Evolutionary conservation across 139 green algal genomes (phyloP), one percentile per base, ranked within the genome.

Genomic region (Chlorella ohadii): DNA sequence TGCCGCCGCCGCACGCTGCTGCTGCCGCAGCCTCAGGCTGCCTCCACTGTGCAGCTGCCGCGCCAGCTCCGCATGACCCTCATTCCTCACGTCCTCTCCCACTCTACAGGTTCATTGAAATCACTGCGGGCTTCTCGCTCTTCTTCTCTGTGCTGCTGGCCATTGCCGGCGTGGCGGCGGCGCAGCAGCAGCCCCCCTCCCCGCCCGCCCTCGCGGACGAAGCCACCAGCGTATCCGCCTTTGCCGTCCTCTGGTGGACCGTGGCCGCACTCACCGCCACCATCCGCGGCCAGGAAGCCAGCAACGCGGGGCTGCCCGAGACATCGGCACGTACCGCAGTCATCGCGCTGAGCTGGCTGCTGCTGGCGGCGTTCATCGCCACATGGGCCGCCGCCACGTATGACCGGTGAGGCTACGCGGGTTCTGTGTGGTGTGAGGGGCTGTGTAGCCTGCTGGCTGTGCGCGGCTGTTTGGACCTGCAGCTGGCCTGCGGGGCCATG

Each of bases 51-150:
- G 25, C 22, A 57, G 38, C 38, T 36, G 63, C 38, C 22, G 38
- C 57, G 68, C 38, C 4, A 19, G 5, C 20, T 9, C 34, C 25
- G 20, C 11, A 4, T 2, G n/a, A n/a, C 19, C 13, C 27, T n/a
- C 12, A 19, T 6, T 1, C n/a, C 44, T 51, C 7, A 17, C 70
- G 12, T 44, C 12, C 23, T 1, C 9, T 11, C 19, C 25, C 41
- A 25, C 23, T 3, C 3, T 79, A 47, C 73, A 79, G 73, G 15
- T 79, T 79, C 64, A 55, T 51, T 31, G 64, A 79, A 31, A 31
- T 33, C 47, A 79, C 73, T 17, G 41, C 73, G 7, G 73, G 73
- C 19, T 79, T 79, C 73, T 79, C 73, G 9, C 73, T 79, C 25
- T 39, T 79, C 31, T 79, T 79, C 47, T 79, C 73, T 9, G 4